A percentile compares a stretch with the other conserved stretches of the same genome.
Conservation (phyloP, 192 early-diverging fungal species). For the Rhizophlyctis rosea region DNA sequence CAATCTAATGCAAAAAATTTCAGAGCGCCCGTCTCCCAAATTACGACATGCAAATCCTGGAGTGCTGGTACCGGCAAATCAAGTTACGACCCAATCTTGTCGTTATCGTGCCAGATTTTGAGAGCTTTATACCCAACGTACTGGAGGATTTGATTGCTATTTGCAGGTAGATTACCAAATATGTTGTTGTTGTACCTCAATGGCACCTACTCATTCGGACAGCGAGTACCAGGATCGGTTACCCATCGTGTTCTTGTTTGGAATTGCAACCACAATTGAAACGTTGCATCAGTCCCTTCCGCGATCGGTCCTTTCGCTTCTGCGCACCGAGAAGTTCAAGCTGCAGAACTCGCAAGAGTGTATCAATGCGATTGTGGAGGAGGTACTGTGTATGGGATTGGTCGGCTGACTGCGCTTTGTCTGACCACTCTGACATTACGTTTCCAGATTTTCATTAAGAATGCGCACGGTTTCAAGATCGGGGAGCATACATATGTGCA, state of each 20-base stretch:
- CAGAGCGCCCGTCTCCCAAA: conserved; percentile 29
- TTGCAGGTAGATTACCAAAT: conserved; percentile 44
- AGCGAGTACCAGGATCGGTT: conserved; percentile 68
- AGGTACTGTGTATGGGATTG: conserved; percentile 28
- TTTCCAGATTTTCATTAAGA: conserved; percentile 55
- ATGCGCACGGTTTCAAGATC: conserved; percentile 52
- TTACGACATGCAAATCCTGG: conserved; percentile 68
- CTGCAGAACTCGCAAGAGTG: conserved; percentile 71
- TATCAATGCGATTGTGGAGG: conserved; percentile 65
- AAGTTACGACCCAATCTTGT: conserved; percentile 47
- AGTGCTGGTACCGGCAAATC: conserved; percentile 60
- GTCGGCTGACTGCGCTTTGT: not conserved
- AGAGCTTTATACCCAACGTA: conserved; percentile 69
- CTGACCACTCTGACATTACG: conserved; percentile 3
- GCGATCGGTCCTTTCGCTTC: conserved; percentile 63
- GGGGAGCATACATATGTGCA: conserved; percentile 70
- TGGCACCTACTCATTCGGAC: conserved; percentile 12
- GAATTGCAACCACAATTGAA: conserved; percentile 84
- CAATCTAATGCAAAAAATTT: conserved; percentile 15
- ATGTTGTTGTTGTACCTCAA: not conserved
- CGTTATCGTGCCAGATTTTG: conserved; percentile 83
- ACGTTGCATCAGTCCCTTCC: conserved; percentile 76
- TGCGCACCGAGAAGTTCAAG: conserved; percentile 77
- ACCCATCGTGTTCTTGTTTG: conserved; percentile 78
- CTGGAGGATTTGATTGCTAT: conserved; percentile 75